Evolutionary conservation across 2,329 filamentous ascomycete genomes (phyloP).

Genomic region (Neurospora crassa): DNA sequence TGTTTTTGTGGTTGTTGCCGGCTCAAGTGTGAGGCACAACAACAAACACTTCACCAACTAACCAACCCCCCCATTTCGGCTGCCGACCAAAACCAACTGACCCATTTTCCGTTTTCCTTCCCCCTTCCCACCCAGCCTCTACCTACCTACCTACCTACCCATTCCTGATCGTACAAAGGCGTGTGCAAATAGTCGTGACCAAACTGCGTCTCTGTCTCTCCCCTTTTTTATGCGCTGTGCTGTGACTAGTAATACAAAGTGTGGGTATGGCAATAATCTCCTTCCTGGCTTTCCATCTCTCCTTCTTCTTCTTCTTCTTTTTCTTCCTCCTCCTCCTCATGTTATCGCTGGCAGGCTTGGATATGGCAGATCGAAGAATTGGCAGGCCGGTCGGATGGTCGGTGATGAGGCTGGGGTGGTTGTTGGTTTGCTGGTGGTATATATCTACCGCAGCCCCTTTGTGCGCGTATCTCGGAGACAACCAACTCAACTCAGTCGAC

Average conservation of each 20-base stretch:
- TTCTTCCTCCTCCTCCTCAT: not conserved
- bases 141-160: not conserved
- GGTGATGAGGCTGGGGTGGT: not conserved
- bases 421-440: not conserved
- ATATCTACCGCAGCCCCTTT: not conserved
- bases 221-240: not conserved
- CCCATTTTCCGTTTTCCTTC: not conserved
- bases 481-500: not conserved
- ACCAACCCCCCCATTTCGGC: not conserved
- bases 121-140: not conserved
- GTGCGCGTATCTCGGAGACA: not conserved
- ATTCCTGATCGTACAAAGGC: not conserved
- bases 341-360: not conserved
- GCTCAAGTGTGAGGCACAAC: not conserved
- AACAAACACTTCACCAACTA: not conserved
- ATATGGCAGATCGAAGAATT: not conserved
- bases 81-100: not conserved
- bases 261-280: not conserved
- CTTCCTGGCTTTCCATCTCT: not conserved
- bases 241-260: not conserved
- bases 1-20: not conserved
- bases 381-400: not conserved
- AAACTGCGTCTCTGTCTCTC: not conserved
- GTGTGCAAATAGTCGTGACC: not conserved
- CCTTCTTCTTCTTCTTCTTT: not conserved